phyloP scores from a whole-genome alignment of 2,329 filamentous ascomycete genomes.

The Colletotrichum incanum region DNA sequence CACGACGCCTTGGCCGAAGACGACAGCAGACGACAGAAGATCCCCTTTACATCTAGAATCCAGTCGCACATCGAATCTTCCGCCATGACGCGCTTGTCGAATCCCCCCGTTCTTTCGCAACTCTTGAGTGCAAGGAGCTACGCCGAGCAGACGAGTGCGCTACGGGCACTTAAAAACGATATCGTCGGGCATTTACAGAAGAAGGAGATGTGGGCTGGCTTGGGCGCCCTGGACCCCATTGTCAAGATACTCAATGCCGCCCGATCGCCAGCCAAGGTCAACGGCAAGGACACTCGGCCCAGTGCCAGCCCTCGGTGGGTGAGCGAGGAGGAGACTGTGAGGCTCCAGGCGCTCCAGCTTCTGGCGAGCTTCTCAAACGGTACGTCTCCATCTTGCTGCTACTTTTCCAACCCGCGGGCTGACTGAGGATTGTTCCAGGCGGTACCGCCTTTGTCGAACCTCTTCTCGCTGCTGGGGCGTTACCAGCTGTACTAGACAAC shows the following conservation, averaged over 20 bases:
- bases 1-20: slow-evolving; percentile 34
- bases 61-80: not conserved
- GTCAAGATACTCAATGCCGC: slow-evolving; percentile 62
- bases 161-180: slow-evolving; percentile 88
- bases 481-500: slow-evolving; percentile 80
- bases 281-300: slow-evolving; percentile 58
- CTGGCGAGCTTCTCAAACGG: slow-evolving; percentile 88
- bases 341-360: slow-evolving; percentile 87
- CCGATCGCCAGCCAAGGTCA: slow-evolving; percentile 52
- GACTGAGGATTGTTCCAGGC: slow-evolving; percentile 63
- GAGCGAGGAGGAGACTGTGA: slow-evolving; percentile 76
- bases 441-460: slow-evolving; percentile 85
- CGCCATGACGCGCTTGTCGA: slow-evolving; percentile 69
- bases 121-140: slow-evolving; percentile 68
- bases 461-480: slow-evolving; percentile 76
- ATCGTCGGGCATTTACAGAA: slow-evolving; percentile 89
- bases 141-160: slow-evolving; percentile 70
- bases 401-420: slow-evolving; percentile 1
- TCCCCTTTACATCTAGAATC: slow-evolving; percentile 2
- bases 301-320: slow-evolving; percentile 52
- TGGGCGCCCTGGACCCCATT: slow-evolving; percentile 77
- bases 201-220: slow-evolving; percentile 84
- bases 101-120: slow-evolving; percentile 69
- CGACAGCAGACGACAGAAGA: slow-evolving; percentile 29
- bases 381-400: slow-evolving; percentile 56